Percentiles rank a stretch among this genome's conserved stretches.
phyloP scores from a whole-genome alignment of 768 basidiomycete genomes.

The Russula abietina region DNA sequence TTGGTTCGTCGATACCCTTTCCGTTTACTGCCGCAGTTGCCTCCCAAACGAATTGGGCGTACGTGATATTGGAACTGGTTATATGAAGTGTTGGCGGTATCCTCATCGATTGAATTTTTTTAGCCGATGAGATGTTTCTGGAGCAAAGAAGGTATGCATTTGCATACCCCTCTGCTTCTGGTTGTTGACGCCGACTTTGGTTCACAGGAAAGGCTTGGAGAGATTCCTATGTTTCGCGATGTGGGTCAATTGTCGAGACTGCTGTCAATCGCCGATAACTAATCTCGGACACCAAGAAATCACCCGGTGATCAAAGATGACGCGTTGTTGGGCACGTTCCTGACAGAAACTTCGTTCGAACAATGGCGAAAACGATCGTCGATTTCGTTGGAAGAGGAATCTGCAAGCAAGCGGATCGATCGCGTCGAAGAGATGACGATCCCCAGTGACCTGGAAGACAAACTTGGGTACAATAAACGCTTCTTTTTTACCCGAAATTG shows the following conservation, averaged over 20 bases:
- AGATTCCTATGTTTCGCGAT: slow-evolving; percentile 76
- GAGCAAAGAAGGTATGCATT: slow-evolving; percentile 71
- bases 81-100: not conserved
- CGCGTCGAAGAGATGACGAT: slow-evolving; percentile 86
- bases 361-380: slow-evolving; percentile 75
- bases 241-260: slow-evolving; percentile 37
- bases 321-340: slow-evolving; percentile 71
- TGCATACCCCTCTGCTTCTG: not conserved
- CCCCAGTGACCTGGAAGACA: slow-evolving; percentile 88
- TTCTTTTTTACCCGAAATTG: not conserved
- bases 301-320: slow-evolving; percentile 91
- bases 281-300: slow-evolving; percentile 44
- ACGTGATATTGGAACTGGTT: slow-evolving; percentile 32
- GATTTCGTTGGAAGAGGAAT: slow-evolving; percentile 85
- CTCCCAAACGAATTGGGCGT: slow-evolving; percentile 92
- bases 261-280: slow-evolving; percentile 7
- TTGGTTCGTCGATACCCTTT: slow-evolving; percentile 87
- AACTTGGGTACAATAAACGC: slow-evolving; percentile 64
- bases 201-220: slow-evolving; percentile 63
- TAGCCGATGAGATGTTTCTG: slow-evolving; percentile 84
- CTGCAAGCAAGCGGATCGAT: slow-evolving; percentile 69
- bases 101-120: slow-evolving; percentile 7
- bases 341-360: slow-evolving; percentile 81
- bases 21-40: slow-evolving; percentile 77
- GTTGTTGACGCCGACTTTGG: not conserved